phyloP scores from a whole-genome alignment of 345 rosid species.

The Erysimum cheiranthoides region DNA sequence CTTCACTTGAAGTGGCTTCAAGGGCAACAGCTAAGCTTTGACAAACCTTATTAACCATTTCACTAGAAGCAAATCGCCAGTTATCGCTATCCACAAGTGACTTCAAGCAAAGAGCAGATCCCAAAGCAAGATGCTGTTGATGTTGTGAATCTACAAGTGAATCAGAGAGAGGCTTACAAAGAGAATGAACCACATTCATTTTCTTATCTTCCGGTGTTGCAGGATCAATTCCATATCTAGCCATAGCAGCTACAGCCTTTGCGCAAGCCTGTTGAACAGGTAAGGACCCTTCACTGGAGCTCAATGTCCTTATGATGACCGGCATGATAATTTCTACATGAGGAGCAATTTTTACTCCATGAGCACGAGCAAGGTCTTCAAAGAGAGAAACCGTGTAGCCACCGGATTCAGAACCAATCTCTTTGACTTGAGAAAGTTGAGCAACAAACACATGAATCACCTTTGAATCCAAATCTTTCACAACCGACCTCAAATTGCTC shows the following conservation, averaged over 20 bases:
- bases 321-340: slow-evolving; percentile 87
- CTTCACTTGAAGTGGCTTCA: slow-evolving; percentile 82
- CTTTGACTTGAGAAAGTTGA: slow-evolving; percentile 89
- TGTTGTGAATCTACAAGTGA: slow-evolving; percentile 67
- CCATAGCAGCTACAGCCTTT: slow-evolving; percentile 91
- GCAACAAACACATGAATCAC: slow-evolving; percentile 85
- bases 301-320: slow-evolving; percentile 76
- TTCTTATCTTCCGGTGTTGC: slow-evolving; percentile 76
- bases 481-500: slow-evolving; percentile 79
- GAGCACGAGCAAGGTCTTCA: slow-evolving; percentile 96
- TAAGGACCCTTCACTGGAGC: slow-evolving; percentile 84
- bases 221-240: slow-evolving; percentile 89
- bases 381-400: slow-evolving; percentile 92
- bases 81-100: slow-evolving; percentile 90
- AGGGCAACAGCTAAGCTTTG: slow-evolving; percentile 89
- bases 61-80: slow-evolving; percentile 86
- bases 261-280: slow-evolving; percentile 97
- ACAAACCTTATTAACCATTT: slow-evolving; percentile 85
- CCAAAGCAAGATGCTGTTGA: slow-evolving; percentile 84
- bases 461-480: slow-evolving; percentile 81
- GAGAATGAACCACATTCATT: slow-evolving; percentile 73
- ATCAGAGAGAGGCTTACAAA: slow-evolving; percentile 85
- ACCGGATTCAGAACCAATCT: slow-evolving; percentile 78
- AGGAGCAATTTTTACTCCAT: slow-evolving; percentile 85
- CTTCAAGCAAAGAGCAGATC: slow-evolving; percentile 93